Percentiles rank a stretch among this genome's conserved stretches.
Evolutionary conservation across 2,329 filamentous ascomycete species (phyloP).

Genomic region (Calonectria montana): DNA sequence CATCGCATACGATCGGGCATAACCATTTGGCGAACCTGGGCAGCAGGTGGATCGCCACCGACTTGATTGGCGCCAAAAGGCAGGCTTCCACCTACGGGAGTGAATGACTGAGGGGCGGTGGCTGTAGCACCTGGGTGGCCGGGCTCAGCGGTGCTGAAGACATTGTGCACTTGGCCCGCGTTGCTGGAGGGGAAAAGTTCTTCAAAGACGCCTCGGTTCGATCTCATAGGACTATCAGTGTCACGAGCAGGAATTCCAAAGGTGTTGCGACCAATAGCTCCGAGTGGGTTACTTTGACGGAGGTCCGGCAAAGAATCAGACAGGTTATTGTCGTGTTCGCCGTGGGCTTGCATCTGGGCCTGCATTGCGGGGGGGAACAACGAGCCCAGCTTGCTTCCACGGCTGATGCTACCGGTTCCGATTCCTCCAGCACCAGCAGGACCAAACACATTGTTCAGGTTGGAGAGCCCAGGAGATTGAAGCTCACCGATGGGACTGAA

Average conservation of each 20-base stretch:
- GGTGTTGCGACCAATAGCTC: slow-evolving; percentile 73
- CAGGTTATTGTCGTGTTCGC: slow-evolving; percentile 71
- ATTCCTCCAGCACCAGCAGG: slow-evolving; percentile 65
- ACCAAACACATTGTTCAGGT: slow-evolving; percentile 77
- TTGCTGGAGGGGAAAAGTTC: slow-evolving; percentile 61
- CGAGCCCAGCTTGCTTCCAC: slow-evolving; percentile 85
- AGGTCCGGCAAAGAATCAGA: slow-evolving; percentile 69
- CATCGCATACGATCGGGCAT: slow-evolving; percentile 99
- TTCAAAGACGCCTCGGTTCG: slow-evolving; percentile 66
- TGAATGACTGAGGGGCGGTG: slow-evolving; percentile 49
- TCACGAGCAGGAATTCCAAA: slow-evolving; percentile 67
- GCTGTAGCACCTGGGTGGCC: slow-evolving; percentile 49
- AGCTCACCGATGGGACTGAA: slow-evolving; percentile 83
- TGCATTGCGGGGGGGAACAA: slow-evolving; percentile 92
- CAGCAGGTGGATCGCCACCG: slow-evolving; percentile 64
- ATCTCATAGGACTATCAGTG: slow-evolving; percentile 68
- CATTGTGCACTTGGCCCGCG: slow-evolving; percentile 45
- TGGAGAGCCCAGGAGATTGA: slow-evolving; percentile 78
- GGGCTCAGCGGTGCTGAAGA: slow-evolving; percentile 53
- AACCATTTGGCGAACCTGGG: slow-evolving; percentile 89
- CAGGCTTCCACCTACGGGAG: slow-evolving; percentile 48
- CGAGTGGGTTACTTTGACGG: slow-evolving; percentile 71
- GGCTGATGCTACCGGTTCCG: slow-evolving; percentile 74
- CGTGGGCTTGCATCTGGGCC: slow-evolving; percentile 81
- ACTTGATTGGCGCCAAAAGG: slow-evolving; percentile 51